Base-by-base conservation (phyloP, 2,329 filamentous ascomycete genomes). In the Fusarium pininemorale region DNA sequence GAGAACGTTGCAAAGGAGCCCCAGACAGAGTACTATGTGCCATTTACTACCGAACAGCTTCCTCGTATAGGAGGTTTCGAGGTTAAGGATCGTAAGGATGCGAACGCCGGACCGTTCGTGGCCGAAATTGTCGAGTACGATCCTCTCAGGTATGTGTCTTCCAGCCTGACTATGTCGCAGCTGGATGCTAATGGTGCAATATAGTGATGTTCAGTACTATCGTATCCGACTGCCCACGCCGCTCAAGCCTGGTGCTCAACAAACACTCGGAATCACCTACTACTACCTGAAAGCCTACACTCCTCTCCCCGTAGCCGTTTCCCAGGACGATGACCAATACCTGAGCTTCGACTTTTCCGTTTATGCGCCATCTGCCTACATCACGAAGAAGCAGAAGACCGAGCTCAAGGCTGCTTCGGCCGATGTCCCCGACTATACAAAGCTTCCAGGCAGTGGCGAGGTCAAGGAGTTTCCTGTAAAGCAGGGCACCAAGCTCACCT, bases 341-440 rank as follows among this genome's bases (percentile, higher is more conserved):
- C 91, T 99, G 60, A 87, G 90, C 64, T 95, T 97, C 86, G 87
- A 90, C 63, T 97, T 98, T 86, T 96, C 94, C 70, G 93, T 93
- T 75, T 98, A 97, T 84, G 89, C 88, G 53, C 92, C 92, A 22
- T 97, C 94, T 15, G 92, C 93, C 70, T 99, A 99, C 85, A 85
- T 88, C 24, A 98, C 95, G 20, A 83, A 90, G 79, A 98, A 98
- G 86, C 96, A 99, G 83, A 98, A 98, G 90, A 98, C 96, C 44
- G 98, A 98, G 84, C 84, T 99, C 84, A 98, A 98, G 86, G 91
- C 97, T 77, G 89, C 93, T 54, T 92, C 90, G 62, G 85, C 89
- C 73, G 92, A 94, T 77, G 88, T 98, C 35, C 93, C 95, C 65
- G 94, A 98, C 80, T 97, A 94, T 83, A 98, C 94, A 61, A 91